phyloP scores from a whole-genome alignment of 192 early-diverging fungal genomes.

The Oehlia diaphana region DNA sequence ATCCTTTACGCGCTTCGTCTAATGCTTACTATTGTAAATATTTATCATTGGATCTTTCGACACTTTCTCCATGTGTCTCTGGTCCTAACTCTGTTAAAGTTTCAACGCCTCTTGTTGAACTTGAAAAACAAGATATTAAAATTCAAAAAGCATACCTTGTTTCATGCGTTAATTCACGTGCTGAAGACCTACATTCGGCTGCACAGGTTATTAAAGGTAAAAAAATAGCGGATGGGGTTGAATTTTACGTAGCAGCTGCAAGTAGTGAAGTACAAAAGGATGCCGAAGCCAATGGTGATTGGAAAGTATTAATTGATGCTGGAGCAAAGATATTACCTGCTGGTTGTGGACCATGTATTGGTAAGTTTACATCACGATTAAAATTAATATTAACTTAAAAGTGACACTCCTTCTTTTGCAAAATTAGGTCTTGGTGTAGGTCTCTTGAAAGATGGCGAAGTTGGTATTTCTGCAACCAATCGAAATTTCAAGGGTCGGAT shows the following conservation, averaged over 20 bases:
- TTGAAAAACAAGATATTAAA: slow-evolving; percentile 71
- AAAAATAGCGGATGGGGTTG: slow-evolving; percentile 76
- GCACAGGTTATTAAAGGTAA: slow-evolving; percentile 75
- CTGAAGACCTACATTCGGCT: slow-evolving; percentile 84
- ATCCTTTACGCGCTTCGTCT: slow-evolving; percentile 50
- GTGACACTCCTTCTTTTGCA: background rate
- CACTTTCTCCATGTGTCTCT: slow-evolving; percentile 84
- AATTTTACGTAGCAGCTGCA: slow-evolving; percentile 96
- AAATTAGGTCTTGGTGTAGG: slow-evolving; percentile 79
- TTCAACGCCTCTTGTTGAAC: slow-evolving; percentile 72
- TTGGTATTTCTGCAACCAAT: slow-evolving; percentile 98
- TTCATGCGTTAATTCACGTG: slow-evolving; percentile 95
- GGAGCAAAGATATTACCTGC: slow-evolving; percentile 89
- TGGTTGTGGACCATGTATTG: slow-evolving; percentile 97
- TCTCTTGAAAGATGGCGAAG: slow-evolving; percentile 92
- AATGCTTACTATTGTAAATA: slow-evolving; percentile 82
- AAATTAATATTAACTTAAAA: background rate
- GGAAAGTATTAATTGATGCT: slow-evolving; percentile 82
- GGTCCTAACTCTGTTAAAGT: slow-evolving; percentile 98
- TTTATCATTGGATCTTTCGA: slow-evolving; percentile 83
- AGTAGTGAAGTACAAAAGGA: slow-evolving; percentile 89
- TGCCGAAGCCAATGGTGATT: slow-evolving; percentile 81
- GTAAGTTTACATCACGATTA: slow-evolving; percentile 35
- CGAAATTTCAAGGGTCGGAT: slow-evolving; percentile 99
- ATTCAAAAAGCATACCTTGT: slow-evolving; percentile 98